Conservation (phyloP, 1,139 yeast genomes). For the Diutina sp. region DNA sequence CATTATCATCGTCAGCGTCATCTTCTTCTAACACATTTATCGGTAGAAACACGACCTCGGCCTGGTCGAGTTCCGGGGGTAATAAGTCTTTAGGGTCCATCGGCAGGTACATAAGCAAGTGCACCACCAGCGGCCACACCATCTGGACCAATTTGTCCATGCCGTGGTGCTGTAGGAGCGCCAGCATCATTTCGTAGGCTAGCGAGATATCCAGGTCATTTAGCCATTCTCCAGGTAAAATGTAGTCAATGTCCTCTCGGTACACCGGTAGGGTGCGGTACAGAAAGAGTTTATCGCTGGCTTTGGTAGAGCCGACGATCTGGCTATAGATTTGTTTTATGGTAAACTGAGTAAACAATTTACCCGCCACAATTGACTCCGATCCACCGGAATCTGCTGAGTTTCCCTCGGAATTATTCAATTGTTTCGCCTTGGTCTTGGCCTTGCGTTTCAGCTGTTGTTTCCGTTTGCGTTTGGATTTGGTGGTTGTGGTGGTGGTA, state of each 20-base stretch:
- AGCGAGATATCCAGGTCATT: conserved; percentile 27
- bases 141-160: background rate
- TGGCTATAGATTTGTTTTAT: background rate
- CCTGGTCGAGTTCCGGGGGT: conserved; percentile 16
- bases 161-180: background rate
- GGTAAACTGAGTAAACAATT: background rate
- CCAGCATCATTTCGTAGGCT: background rate
- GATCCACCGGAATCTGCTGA: background rate
- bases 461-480: background rate
- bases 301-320: background rate
- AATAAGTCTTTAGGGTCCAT: background rate
- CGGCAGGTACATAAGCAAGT: background rate
- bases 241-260: conserved; percentile 28
- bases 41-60: conserved; percentile 27
- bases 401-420: background rate
- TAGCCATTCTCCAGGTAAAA: conserved; percentile 53
- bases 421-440: background rate
- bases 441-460: conserved; percentile 1
- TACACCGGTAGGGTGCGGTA: conserved; percentile 31
- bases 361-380: background rate
- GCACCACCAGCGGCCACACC: conserved; percentile 2
- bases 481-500: background rate
- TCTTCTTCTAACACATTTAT: conserved; percentile 24
- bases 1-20: conserved; percentile 16
- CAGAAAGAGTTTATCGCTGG: conserved; percentile 21